Evolutionary conservation across 169 alveolate species (phyloP), one percentile per base, ranked within the genome.

Genomic region (Plasmodium sp.): DNA sequence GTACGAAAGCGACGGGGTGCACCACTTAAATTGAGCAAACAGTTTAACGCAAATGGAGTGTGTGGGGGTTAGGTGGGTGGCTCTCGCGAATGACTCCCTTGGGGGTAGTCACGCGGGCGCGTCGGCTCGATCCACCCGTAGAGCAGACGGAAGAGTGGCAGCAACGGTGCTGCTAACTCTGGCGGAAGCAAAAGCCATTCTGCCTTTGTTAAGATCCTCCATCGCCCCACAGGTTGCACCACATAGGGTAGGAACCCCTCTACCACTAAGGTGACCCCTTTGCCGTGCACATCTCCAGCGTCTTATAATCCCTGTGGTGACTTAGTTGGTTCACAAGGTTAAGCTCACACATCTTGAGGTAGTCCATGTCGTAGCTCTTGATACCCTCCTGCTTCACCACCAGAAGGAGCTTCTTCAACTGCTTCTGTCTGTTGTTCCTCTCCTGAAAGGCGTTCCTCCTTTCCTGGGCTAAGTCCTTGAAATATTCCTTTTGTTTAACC

Each of bases 391-490:
- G 90, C 74, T 90, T 90, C 77, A 80, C 75, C 48, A 90, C 27
- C 14, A 90, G 51, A 62, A 90, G 82, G 34, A 90, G 82, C 80
- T 90, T 79, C 27, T 34, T 56, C 16, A 90, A 36, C 54, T 80
- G 91, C 41, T 67, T 81, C 80, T 90, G 94, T 62, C 91, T 90
- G 73, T 43, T 90, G 71, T 80, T 90, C 58, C 94, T 80, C 75
- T 80, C 91, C 33, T 51, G 80, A 67, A 90, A 67, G 41, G 79
- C 83, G 33, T 45, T 39, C 27, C 81, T 58, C 56, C 94, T 79
- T 80, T 90, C 94, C 51, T 90, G 79, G 31, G 84, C 67, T 33
- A 90, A 2, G 54, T 90, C 94, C 51, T 58, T 81, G 16, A 80
- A 72, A 41, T 79, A 80, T 36, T 90, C 94, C 41, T 79, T 80